Evolutionary conservation across 495 filamentous ascomycete genomes (phyloP), one percentile per base, ranked within the genome.

Genomic region (Aspergillus leporis): DNA sequence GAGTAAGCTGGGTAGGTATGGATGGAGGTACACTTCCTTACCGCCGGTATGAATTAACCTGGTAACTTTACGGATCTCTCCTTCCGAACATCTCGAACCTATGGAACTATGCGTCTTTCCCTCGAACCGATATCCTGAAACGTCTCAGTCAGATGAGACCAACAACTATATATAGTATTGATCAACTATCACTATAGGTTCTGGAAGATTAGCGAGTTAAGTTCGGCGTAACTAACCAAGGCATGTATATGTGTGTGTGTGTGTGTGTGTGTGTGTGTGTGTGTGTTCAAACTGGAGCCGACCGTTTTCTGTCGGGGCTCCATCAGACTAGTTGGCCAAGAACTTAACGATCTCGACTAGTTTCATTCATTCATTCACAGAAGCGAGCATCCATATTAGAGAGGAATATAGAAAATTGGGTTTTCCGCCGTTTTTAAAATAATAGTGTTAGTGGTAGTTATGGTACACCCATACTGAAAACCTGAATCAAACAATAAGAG

Each of bases 291-390:
- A 55, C 54, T 47, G 54, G 56, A 60, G 43, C 5, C 5, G 51
- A 56, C 63, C 63, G 63, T 66, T 66, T 66, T 66, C 63, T 66
- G 63, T 66, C 63, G 63, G 63, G 43, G 57, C 63, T 55, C 63
- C 60, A 66, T 56, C 60, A 54, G 57, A 40, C 51, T 47, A 47
- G 43, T 47, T 47, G 43, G 43, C 43, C 43, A 47, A 47, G 43
- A 47, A 22, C 19, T 47, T 2, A 47, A 47, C 43, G 43, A 47
- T 47, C 19, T 23, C 18, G 23, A 14, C 43, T 47, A 47, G 43
- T 47, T 22, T 47, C 19, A 22, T 47, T 41, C 19, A 22, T 47
- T 41, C 14, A n/a, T 18, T 28, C 25, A 28, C 38, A 14, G 14
- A 41, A 18, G 38, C 38, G 38, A 41, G 10, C 38, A 47, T 19